Evolutionary conservation across 345 rosid species (phyloP), one percentile per base, ranked within the genome.

Genomic region (Nasturtium officinale): DNA sequence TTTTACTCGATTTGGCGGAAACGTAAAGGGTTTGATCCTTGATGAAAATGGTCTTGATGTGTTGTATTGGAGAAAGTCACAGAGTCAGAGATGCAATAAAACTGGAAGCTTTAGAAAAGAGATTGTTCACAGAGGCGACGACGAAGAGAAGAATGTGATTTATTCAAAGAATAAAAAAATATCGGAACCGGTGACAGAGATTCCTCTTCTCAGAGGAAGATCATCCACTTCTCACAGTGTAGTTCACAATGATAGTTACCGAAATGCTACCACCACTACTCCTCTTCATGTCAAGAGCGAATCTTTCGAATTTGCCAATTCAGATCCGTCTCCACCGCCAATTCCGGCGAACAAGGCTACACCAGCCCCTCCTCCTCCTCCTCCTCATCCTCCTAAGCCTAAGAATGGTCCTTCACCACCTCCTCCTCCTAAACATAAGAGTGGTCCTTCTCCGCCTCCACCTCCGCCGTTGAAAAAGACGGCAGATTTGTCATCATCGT

Each of bases 171-270:
- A 62, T 52, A 76, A 78, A 8, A 82, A 75, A 48, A 82, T 65
- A 21, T 38, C 67, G 4, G 79, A 38, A 54, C 84, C 74, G 0
- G 57, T 80, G 6, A 84, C 83, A n/a, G 90, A 85, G 73, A 70
- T 80, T 62, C 91, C 90, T 80, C 81, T 87, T 69, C 91, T 89
- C 28, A 75, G 86, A 29, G 96, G 90, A 55, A 81, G 78, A 65
- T 89, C 93, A 5, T 82, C 96, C 0, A 73, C 78, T 67, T 83
- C 93, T 16, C 83, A 87, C 3, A 65, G 65, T 59, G 77, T 61
- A 32, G 46, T 73, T 61, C 81, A 70, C 16, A 74, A 56, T 56
- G 40, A 61, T 7, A 50, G 7, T 38, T 33, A 45, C 72, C 5
- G 4, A 1, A 64, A 65, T 65, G 6, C 56, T 18, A 29, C 70